These are phyloP conservation scores for Aciculosporium take DNA, from an alignment of 2,329 filamentous ascomycete species.

Conservation along the genomic window DNA sequence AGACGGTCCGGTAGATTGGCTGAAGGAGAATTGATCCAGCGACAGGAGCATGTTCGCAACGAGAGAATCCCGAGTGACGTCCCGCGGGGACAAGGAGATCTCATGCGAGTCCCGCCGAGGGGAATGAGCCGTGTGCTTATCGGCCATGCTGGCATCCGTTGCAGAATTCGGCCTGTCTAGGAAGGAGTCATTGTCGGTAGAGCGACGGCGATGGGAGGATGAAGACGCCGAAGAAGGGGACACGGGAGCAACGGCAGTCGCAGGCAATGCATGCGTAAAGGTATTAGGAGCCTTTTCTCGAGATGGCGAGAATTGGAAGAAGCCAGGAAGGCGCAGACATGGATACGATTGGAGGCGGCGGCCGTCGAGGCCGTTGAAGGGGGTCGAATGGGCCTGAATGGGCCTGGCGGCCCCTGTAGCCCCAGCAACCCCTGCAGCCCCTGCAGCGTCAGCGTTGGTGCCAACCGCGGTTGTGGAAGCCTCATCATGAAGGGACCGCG, in stretches of 20 bases:
- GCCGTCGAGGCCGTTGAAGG: background rate
- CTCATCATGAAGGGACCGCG: background rate
- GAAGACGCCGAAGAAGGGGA: background rate
- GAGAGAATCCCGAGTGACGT: slow-evolving; percentile 75
- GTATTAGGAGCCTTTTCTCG: background rate
- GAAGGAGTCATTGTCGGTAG: slow-evolving; percentile 13
- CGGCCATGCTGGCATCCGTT: slow-evolving; percentile 13
- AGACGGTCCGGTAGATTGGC: slow-evolving; percentile 19
- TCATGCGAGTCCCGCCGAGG: slow-evolving; percentile 60
- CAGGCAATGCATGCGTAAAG: background rate
- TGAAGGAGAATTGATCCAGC: slow-evolving; percentile 65
- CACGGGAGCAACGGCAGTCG: background rate
- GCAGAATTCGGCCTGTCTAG: slow-evolving; percentile 11
- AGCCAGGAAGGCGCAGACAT: background rate
- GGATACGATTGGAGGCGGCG: background rate
- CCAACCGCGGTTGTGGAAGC: background rate
- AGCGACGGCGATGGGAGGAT: slow-evolving; percentile 1
- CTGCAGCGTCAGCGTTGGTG: background rate
- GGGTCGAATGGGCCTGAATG: background rate
- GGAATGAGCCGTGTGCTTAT: slow-evolving; percentile 13
- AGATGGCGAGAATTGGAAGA: background rate
- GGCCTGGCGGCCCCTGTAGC: no score
- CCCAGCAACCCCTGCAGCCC: background rate
- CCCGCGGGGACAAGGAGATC: slow-evolving; percentile 61
- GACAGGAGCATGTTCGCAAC: slow-evolving; percentile 93